A percentile compares a stretch with the other conserved stretches of the same genome.
Conservation (phyloP, 148 eudicot species). For the Vaccinium myrtillus region DNA sequence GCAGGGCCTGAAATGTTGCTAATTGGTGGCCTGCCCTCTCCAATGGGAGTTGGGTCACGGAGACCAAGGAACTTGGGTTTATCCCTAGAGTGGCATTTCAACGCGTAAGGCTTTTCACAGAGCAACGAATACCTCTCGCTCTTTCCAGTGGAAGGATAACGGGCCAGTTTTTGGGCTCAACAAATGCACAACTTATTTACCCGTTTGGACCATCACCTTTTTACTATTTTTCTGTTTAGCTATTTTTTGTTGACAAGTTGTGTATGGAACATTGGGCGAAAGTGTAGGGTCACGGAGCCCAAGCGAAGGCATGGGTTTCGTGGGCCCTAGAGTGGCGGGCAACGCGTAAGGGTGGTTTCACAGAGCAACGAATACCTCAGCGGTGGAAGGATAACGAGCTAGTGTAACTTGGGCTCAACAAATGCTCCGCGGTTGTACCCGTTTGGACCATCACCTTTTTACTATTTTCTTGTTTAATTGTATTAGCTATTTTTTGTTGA, state of each 20-base stretch:
- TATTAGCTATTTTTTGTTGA: too few species aligned
- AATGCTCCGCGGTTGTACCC: too few species aligned
- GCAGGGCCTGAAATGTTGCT: background rate
- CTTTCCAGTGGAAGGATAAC: slow-evolving; percentile 32
- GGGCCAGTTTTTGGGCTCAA: slow-evolving; percentile 13
- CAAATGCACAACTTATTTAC: too few species aligned
- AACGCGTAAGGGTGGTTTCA: slow-evolving; percentile 33
- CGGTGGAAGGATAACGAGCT: slow-evolving; percentile 30
- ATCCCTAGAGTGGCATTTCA: slow-evolving; percentile 24
- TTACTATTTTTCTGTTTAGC: too few species aligned
- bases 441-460: background rate
- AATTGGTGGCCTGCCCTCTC: slow-evolving; percentile 15
- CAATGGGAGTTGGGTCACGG: slow-evolving; percentile 13
- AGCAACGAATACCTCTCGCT: slow-evolving; percentile 27
- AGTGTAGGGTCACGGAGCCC: too few species aligned
- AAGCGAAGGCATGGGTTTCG: too few species aligned
- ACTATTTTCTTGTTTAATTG: too few species aligned
- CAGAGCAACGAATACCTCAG: slow-evolving; percentile 32
- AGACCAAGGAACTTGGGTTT: background rate
- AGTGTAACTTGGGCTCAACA: slow-evolving; percentile 13
- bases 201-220: background rate
- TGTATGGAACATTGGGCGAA: too few species aligned
- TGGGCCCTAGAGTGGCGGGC: slow-evolving; percentile 25
- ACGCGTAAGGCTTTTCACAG: slow-evolving; percentile 34
- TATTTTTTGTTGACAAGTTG: too few species aligned